A percentile compares a stretch with the other conserved stretches of the same genome.
Conservation (phyloP, 495 filamentous ascomycete species). For the Amorphotheca resinae region DNA sequence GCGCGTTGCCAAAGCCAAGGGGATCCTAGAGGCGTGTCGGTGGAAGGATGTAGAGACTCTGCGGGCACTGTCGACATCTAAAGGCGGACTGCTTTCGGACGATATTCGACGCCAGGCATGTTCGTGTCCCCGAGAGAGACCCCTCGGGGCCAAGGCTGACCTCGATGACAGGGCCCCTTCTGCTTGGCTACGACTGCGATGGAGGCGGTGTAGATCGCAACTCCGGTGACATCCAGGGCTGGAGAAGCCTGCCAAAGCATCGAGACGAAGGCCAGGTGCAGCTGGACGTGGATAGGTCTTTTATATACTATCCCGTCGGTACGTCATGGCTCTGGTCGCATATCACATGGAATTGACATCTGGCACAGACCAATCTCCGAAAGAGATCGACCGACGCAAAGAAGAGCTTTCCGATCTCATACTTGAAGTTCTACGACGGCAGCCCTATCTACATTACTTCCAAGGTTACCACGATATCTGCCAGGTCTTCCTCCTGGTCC, state of each 20-base stretch:
- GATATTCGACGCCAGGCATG: conserved; percentile 70
- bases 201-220: conserved; percentile 7
- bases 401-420: conserved; percentile 64
- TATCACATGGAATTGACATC: conserved; percentile 14
- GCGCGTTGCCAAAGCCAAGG: conserved; percentile 23
- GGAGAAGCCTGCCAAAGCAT: conserved; percentile 50
- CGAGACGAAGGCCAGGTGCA: conserved; percentile 79
- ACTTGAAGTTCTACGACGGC: conserved; percentile 55
- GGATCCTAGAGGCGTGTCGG: conserved; percentile 58
- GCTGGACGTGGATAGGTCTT: conserved; percentile 88
- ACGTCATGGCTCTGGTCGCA: conserved; percentile 19
- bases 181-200: conserved; percentile 44
- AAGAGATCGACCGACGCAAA: conserved; percentile 49
- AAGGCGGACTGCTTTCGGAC: conserved; percentile 70
- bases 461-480: conserved; percentile 98
- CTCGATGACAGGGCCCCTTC: conserved; percentile 53
- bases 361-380: conserved; percentile 22
- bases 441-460: conserved; percentile 89
- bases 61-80: conserved; percentile 51
- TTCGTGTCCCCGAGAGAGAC: conserved; percentile 36
- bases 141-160: conserved; percentile 8
- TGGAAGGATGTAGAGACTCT: conserved; percentile 49
- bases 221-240: conserved; percentile 20
- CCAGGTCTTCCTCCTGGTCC: conserved; percentile 84
- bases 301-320: conserved; percentile 91